phyloP scores from a whole-genome alignment of 2,329 filamentous ascomycete genomes.

The Samsoniella hepiali region DNA sequence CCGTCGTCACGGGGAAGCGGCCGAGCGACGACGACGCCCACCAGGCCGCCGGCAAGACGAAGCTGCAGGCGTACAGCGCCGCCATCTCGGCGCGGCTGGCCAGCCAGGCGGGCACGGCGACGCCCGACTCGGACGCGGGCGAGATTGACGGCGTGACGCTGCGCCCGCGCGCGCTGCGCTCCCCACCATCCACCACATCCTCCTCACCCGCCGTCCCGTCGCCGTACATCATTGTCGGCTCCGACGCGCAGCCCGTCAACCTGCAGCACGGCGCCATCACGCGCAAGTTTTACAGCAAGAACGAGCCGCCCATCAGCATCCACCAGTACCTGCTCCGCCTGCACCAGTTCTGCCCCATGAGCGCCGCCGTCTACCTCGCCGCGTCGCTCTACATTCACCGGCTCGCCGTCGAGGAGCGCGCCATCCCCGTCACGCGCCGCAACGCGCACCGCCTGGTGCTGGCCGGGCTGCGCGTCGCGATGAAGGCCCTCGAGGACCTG shows the following conservation, averaged over 20 bases:
- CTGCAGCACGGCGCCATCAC: constrained; percentile 83
- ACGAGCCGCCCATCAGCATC: constrained; percentile 76
- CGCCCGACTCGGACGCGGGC: neutral
- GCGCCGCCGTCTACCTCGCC: constrained; percentile 87
- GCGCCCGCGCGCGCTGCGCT: constrained; percentile 28
- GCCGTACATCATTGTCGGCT: constrained; percentile 62
- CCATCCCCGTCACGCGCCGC: constrained; percentile 74
- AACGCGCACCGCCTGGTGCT: constrained; percentile 86
- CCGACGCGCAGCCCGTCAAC: constrained; percentile 68
- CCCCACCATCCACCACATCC: constrained; percentile 25
- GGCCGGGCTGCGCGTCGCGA: constrained; percentile 79
- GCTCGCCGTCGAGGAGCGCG: constrained; percentile 71
- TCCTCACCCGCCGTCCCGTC: constrained; percentile 28
- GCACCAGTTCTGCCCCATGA: constrained; percentile 90
- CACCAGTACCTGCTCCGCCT: constrained; percentile 83
- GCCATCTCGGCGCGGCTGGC: constrained; percentile 28
- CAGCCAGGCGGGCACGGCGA: constrained; percentile 21
- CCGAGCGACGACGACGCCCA: constrained; percentile 10
- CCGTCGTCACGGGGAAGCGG: constrained; percentile 17
- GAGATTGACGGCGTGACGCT: constrained; percentile 51
- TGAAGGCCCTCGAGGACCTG: constrained; percentile 92
- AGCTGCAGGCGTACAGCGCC: constrained; percentile 29
- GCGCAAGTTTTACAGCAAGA: constrained; percentile 89
- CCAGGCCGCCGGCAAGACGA: constrained; percentile 17
- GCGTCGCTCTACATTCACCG: constrained; percentile 84